These are phyloP conservation scores for Acacia crassicarpa DNA, from an alignment of 306 rosid genomes.

Conservation along the genomic window DNA sequence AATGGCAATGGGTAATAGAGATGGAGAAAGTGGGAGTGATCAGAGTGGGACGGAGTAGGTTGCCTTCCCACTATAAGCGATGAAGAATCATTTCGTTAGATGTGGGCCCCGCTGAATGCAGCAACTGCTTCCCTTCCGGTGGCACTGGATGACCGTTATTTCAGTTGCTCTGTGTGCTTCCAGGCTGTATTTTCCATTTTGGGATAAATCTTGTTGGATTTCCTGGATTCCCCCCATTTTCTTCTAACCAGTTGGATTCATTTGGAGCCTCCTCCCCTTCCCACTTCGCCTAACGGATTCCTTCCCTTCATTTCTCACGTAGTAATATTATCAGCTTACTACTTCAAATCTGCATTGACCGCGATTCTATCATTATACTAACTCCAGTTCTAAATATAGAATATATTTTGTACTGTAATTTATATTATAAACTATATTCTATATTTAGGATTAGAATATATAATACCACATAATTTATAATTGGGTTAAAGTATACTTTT, in stretches of 20 bases:
- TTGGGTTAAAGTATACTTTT: too few species aligned
- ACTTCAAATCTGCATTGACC: too few species aligned
- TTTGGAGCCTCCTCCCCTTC: not conserved
- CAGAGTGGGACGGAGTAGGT: conserved; percentile 40
- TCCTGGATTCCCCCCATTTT: not conserved
- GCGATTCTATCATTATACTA: too few species aligned
- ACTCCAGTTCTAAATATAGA: too few species aligned
- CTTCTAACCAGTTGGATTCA: not conserved
- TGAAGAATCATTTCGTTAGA: conserved; percentile 39
- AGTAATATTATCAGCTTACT: too few species aligned
- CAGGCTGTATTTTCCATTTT: conserved; percentile 22
- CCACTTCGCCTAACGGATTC: not conserved
- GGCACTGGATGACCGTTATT: conserved; percentile 36
- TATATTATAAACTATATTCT: too few species aligned
- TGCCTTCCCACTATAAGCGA: conserved; percentile 46
- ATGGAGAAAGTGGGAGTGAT: not conserved
- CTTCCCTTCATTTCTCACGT: not conserved
- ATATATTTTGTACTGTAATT: too few species aligned
- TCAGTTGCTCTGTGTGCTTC: conserved; percentile 31
- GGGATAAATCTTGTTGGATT: not conserved
- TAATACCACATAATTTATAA: too few species aligned
- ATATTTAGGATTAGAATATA: too few species aligned
- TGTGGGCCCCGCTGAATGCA: conserved; percentile 27
- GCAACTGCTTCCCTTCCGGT: conserved; percentile 33
- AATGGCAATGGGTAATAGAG: not conserved